Base-by-base conservation (phyloP, 140 eudicot species). In the Anethum foeniculum region DNA sequence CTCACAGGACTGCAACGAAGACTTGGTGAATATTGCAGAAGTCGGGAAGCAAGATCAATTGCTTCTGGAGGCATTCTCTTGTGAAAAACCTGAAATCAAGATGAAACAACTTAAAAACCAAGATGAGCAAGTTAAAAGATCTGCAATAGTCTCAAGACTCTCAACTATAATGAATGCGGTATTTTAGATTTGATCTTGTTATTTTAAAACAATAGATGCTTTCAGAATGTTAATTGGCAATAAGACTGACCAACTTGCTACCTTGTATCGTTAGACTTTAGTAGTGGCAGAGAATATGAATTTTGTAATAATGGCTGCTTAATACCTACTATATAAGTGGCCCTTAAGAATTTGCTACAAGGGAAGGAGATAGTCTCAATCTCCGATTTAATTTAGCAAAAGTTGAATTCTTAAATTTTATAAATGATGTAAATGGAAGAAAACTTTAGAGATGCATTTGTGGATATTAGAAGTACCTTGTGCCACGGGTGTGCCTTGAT, bases 401-500 rank as follows among this genome's bases (percentile, higher is more conserved):
- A 74, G 43, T 67, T 67, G 21, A 5, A 25, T 62, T 13, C n/a
- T 15, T 32, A 30, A 67, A 30, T 30, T 67, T 30, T 4, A 10
- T 30, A 28, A 11, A 65, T 27, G 71, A 3, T 64, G 71, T 25
- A 28, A 12, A 28, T 9, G 12, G 74, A 52, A 4, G 38, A 10
- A 43, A 73, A 38, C 38, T 73, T 39, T 5, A 41, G 38, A n/a
- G 54, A 43, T 21, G 10, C 34, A 11, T 16, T 21, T 44, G 3
- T 3, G 16, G 23, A 21, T 36, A 77, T 72, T 21, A 27, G 79
- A 28, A 83, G 67, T 85, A 94, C 97, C 95, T 92, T 94, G 82
- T 94, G 98, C 98, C 98, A 94, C 13, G 98, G 98, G 89, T 90
- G 97, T 41, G 98, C 98, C 83, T 94, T 94, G 3, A 94, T 88